Percentiles rank a stretch among this genome's conserved stretches.
Evolutionary conservation across 2,329 filamentous ascomycete genomes (phyloP).

Genomic region (Aspergillus thermomutatus): DNA sequence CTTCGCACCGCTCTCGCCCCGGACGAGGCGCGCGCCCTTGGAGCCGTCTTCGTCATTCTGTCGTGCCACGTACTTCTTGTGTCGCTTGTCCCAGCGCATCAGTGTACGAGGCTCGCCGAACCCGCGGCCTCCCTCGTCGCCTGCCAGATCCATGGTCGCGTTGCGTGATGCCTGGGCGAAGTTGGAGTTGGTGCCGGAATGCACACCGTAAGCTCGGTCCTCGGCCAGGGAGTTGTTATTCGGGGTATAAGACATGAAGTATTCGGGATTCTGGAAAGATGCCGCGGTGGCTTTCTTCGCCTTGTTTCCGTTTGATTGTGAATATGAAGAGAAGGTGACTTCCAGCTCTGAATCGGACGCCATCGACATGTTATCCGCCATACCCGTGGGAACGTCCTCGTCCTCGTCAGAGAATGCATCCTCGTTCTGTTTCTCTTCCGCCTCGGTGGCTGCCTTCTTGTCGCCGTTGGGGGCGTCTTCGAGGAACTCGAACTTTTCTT

Average conservation of each 20-base stretch:
- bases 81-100: conserved; percentile 96
- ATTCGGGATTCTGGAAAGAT: conserved; percentile 77
- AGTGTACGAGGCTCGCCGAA: conserved; percentile 74
- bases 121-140: conserved; percentile 74
- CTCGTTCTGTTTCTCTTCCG: conserved; percentile 33
- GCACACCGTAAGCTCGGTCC: conserved; percentile 89
- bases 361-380: conserved; percentile 52
- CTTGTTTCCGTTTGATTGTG: conserved; percentile 45
- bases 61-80: conserved; percentile 88
- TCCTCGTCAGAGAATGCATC: conserved; percentile 39
- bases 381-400: conserved; percentile 34
- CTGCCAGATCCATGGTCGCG: conserved; percentile 86
- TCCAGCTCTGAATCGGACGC: conserved; percentile 64
- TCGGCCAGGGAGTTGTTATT: conserved; percentile 76
- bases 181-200: conserved; percentile 70
- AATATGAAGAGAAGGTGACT: conserved; percentile 65
- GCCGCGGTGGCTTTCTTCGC: conserved; percentile 51
- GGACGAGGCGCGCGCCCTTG: conserved; percentile 70
- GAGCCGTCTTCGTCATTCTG: conserved; percentile 94
- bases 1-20: conserved; percentile 90
- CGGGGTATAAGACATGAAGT: conserved; percentile 96
- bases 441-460: conserved; percentile 17
- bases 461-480: conserved; percentile 11
- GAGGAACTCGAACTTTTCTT: conserved; percentile 22
- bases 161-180: conserved; percentile 86